Evolutionary conservation across 2,329 filamentous ascomycete species (phyloP).

Genomic region (Alternaria sp.): DNA sequence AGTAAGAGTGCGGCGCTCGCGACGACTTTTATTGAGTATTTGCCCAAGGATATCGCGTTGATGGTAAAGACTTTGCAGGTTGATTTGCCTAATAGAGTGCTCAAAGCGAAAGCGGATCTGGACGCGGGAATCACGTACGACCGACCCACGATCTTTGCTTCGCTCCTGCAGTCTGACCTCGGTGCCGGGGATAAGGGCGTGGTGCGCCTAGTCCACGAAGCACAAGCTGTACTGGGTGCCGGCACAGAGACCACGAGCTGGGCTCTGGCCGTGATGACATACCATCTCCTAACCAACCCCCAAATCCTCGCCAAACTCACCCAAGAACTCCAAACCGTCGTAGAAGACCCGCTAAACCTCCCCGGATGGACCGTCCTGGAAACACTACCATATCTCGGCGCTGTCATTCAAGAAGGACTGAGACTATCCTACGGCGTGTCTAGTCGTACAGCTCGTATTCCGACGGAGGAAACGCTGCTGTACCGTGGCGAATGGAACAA

Average conservation of each 20-base stretch:
- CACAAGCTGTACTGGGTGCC: conserved; percentile 38
- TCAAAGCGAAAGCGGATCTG: conserved; percentile 26
- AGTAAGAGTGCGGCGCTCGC: conserved; percentile 17
- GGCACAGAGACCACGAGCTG: conserved; percentile 45
- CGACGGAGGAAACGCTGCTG: conserved; percentile 29
- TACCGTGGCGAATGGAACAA: conserved; percentile 37
- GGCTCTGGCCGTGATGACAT: conserved; percentile 34
- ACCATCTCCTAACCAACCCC: conserved; percentile 35
- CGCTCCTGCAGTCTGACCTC: conserved; percentile 23
- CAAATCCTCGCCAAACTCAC: conserved; percentile 29
- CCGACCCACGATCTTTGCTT: conserved; percentile 30
- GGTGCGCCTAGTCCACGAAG: conserved; percentile 41
- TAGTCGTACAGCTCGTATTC: conserved; percentile 31
- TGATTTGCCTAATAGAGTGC: conserved; percentile 29
- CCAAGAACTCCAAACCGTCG: conserved; percentile 27
- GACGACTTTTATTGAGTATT: conserved; percentile 24
- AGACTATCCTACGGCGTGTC: conserved; percentile 36
- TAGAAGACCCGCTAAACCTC: conserved; percentile 20
- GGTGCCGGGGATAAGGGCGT: conserved; percentile 25
- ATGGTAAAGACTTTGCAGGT: conserved; percentile 36
- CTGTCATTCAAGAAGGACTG: conserved; percentile 41
- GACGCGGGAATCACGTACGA: conserved; percentile 33
- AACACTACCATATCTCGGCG: conserved; percentile 40
- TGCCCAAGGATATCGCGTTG: conserved; percentile 26
- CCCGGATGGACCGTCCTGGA: conserved; percentile 30